Percentiles rank a stretch among this genome's conserved stretches.
Conservation (phyloP, 352 stramenopile genomes). For the Pythium apleroticum region DNA sequence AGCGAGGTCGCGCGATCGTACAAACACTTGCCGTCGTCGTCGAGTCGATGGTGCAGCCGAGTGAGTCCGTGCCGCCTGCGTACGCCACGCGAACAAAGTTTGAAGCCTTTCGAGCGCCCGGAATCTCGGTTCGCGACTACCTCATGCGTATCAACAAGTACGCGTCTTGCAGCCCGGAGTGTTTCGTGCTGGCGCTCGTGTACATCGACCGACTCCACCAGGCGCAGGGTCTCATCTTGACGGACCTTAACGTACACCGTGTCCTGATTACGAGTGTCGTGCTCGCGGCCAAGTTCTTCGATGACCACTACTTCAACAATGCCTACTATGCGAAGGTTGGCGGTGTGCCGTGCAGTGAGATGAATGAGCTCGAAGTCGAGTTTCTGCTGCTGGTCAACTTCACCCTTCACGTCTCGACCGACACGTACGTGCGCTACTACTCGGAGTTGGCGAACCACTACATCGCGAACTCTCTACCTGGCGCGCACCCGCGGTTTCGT, state of each 20-base stretch:
- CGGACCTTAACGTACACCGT: conserved; percentile 97
- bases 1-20: conserved; percentile 75
- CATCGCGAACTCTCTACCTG: conserved; percentile 60
- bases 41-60: conserved; percentile 76
- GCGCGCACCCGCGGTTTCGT: conserved; percentile 46
- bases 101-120: conserved; percentile 77
- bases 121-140: conserved; percentile 85
- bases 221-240: conserved; percentile 95
- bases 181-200: conserved; percentile 98
- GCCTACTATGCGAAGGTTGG: conserved; percentile 98
- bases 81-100: conserved; percentile 82
- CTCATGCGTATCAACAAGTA: conserved; percentile 96
- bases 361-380: conserved; percentile 98
- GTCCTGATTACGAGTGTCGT: conserved; percentile 98
- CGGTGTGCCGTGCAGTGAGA: conserved; percentile 90
- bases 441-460: conserved; percentile 88
- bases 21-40: conserved; percentile 77
- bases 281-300: conserved; percentile 99
- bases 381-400: conserved; percentile 99
- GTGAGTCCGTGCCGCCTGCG: conserved; percentile 48
- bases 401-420: conserved; percentile 92
- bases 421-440: conserved; percentile 92
- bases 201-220: conserved; percentile 99
- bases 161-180: conserved; percentile 97
- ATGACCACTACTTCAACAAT: conserved; percentile 99